Evolutionary conservation across 139 green algal species (phyloP), one percentile per base, ranked within the genome.

Genomic region (Mesotaenium endlicherianum): DNA sequence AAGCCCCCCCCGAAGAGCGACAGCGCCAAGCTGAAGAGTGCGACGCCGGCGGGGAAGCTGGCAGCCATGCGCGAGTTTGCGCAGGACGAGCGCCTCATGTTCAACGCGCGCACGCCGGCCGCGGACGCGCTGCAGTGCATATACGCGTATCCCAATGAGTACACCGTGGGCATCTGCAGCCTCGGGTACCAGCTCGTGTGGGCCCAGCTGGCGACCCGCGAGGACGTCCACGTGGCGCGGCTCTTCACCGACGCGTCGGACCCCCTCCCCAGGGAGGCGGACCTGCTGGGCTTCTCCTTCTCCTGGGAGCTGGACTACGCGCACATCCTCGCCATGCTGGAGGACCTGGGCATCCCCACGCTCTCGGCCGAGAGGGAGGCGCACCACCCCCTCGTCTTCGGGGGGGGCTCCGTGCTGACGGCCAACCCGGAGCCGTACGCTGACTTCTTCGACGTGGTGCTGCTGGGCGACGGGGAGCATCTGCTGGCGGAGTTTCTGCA

Each of bases 341-440:
- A 92, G 53, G 31, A 72, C 17, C 20, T 75, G n/a, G 42, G 70
- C n/a, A 53, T 91, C 14, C 83, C 88, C 1, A 45, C 85, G 17
- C 34, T 60, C 39, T 76, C 88, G 20, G 64, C 39, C 17, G 58
- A 84, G 14, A 64, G 57, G 77, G 1, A 30, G 1, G 72, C 75
- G 49, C 31, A n/a, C 75, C 40, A 90, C 67, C 89, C 89, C 31
- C 42, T 92, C 16, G 57, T 87, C 1, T 87, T 87, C 34, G 81
- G 81, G 30, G 81, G 81, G 17, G 81, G 81, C 5, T 16, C 80
- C 44, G 80, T 86, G 30, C 70, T 86, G 69, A 94, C 92, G 41
- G 91, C 86, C 58, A 95, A 95, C 80, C 92, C 92, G 30, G 92
- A 94, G 89, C 92, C 92, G 17, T 94, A 92, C 49, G 64, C 86